phyloP scores from a whole-genome alignment of 2,329 filamentous ascomycete genomes.

The Metarhizium guizhouense region DNA sequence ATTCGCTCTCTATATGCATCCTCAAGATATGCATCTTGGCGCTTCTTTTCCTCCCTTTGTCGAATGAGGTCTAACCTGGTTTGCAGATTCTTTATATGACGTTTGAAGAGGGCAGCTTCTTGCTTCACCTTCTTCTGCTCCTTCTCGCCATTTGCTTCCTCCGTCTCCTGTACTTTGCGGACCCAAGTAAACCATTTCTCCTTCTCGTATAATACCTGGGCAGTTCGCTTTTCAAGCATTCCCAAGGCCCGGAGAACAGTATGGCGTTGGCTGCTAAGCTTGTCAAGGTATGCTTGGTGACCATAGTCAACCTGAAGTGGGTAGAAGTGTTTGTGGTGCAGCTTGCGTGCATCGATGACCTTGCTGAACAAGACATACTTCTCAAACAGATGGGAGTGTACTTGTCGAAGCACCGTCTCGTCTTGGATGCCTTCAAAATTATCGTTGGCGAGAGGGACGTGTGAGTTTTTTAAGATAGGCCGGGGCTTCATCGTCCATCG shows the following conservation, averaged over 20 bases:
- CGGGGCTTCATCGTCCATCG: conserved; percentile 10
- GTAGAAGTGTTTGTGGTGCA: conserved; percentile 18
- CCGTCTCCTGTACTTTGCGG: conserved; percentile 13
- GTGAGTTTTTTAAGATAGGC: conserved; percentile 7
- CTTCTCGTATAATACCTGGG: conserved; percentile 14
- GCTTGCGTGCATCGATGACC: conserved; percentile 17
- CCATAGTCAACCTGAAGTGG: conserved; percentile 15
- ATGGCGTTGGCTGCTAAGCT: conserved; percentile 14
- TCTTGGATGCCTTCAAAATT: conserved; percentile 10
- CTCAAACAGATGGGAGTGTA: conserved; percentile 13
- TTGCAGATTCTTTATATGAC: conserved; percentile 16
- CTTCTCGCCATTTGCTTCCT: conserved; percentile 16
- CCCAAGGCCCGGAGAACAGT: conserved; percentile 10
- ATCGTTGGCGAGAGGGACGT: conserved; percentile 13
- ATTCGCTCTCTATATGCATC: conserved; percentile 15
- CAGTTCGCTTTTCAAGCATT: conserved; percentile 10
- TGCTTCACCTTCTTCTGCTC: conserved; percentile 17
- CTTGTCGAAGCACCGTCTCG: conserved; percentile 7
- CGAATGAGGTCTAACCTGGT: conserved; percentile 11
- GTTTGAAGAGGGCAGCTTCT: conserved; percentile 19
- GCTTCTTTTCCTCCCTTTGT: conserved; percentile 15
- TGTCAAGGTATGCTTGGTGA: conserved; percentile 17
- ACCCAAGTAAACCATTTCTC: conserved; percentile 17
- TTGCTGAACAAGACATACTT: conserved; percentile 14
- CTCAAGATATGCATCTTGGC: conserved; percentile 20